These are phyloP conservation scores for Carallia pectinifolia DNA, from an alignment of 345 rosid genomes.

Conservation along the genomic window DNA sequence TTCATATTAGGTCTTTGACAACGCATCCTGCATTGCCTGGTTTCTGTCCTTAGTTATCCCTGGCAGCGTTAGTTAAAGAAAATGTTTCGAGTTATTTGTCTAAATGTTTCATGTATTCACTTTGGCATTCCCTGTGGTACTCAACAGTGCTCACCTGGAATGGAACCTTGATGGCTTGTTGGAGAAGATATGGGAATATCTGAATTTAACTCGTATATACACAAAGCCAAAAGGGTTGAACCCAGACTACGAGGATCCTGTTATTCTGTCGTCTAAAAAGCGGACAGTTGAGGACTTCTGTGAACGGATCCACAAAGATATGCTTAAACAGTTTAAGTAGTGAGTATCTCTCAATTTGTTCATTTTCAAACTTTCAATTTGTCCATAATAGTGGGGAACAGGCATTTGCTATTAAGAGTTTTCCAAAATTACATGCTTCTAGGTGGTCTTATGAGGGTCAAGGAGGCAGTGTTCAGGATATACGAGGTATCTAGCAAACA, in stretches of 20 bases:
- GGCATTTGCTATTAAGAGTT: background rate
- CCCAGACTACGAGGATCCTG: constrained; percentile 97
- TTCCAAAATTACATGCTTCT: background rate
- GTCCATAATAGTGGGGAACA: background rate
- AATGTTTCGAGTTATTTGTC: background rate
- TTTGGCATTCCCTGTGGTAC: constrained; percentile 9
- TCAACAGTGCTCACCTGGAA: constrained; percentile 83
- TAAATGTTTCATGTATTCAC: background rate
- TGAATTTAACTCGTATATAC: constrained; percentile 81
- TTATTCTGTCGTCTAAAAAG: constrained; percentile 80
- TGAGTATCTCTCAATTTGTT: constrained; percentile 39
- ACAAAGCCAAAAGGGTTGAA: constrained; percentile 97
- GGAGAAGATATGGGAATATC: constrained; percentile 93
- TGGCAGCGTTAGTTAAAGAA: background rate
- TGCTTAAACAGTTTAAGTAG: constrained; percentile 93
- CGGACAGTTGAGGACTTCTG: constrained; percentile 95
- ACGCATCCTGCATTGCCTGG: background rate
- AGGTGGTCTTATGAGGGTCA: too few species aligned
- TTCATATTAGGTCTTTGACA: background rate
- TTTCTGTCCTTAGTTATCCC: background rate
- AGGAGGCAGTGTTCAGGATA: too few species aligned
- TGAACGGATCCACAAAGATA: constrained; percentile 81
- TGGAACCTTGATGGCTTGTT: constrained; percentile 97
- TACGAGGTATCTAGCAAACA: too few species aligned
- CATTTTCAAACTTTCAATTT: background rate